These are phyloP conservation scores for Epichloe amarillans DNA, from an alignment of 2,329 filamentous ascomycete genomes.

Conservation along the genomic window DNA sequence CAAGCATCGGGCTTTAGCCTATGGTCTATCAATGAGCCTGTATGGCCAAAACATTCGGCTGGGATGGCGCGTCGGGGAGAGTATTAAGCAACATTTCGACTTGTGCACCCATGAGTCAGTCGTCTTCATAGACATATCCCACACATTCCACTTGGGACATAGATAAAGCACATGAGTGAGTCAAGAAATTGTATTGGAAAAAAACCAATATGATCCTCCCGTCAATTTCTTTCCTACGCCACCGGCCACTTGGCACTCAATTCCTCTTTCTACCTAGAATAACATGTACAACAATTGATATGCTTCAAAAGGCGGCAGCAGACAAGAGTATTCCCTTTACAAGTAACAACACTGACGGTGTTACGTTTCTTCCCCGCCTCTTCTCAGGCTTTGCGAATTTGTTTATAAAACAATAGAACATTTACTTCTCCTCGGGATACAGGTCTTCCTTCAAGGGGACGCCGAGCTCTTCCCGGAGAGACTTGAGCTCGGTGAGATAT, in stretches of 20 bases:
- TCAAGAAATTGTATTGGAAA: too few species aligned
- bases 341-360: background rate
- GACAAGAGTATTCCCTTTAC: slow-evolving; percentile 1
- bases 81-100: too few species aligned
- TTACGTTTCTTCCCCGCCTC: background rate
- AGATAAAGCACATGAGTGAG: too few species aligned
- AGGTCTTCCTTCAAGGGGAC: slow-evolving; percentile 84
- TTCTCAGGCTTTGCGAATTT: background rate
- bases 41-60: too few species aligned
- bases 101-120: too few species aligned
- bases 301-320: slow-evolving; percentile 7
- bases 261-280: slow-evolving; percentile 15
- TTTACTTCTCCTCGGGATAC: slow-evolving; percentile 55
- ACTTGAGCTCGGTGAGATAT: slow-evolving; percentile 87
- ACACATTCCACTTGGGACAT: too few species aligned
- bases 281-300: slow-evolving; percentile 24
- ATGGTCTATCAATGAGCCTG: too few species aligned
- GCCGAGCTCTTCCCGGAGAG: slow-evolving; percentile 85
- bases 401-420: slow-evolving; percentile 3
- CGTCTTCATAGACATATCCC: too few species aligned
- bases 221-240: slow-evolving; percentile 4
- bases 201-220: background rate
- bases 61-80: too few species aligned
- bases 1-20: too few species aligned
- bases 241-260: slow-evolving; percentile 14